Evolutionary conservation across 345 rosid genomes (phyloP).

Genomic region (Ricinus communis): DNA sequence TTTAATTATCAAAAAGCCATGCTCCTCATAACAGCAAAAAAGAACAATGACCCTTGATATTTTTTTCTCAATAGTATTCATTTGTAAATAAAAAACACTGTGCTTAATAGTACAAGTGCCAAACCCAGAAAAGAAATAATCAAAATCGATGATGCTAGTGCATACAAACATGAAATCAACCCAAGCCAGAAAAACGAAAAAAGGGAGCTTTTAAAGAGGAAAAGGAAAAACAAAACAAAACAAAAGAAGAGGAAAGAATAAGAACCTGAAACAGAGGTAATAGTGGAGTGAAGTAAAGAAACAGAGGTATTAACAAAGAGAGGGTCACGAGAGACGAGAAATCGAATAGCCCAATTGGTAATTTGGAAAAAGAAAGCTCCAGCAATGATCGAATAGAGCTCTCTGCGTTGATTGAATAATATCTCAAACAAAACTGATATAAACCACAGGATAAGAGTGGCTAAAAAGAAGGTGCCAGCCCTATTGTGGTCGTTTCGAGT

Average conservation of each 20-base stretch:
- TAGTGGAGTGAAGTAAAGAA: slow-evolving; percentile 80
- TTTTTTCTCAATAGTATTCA: background rate
- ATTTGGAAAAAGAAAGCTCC: slow-evolving; percentile 66
- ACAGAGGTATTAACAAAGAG: slow-evolving; percentile 84
- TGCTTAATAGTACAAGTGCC: background rate
- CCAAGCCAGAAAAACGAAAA: background rate
- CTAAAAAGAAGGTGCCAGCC: slow-evolving; percentile 61
- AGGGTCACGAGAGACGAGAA: slow-evolving; percentile 67
- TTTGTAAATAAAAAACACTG: background rate
- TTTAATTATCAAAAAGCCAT: background rate
- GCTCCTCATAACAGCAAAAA: background rate
- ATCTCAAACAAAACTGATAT: slow-evolving; percentile 80
- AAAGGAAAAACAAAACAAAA: background rate
- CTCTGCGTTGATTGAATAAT: slow-evolving; percentile 50
- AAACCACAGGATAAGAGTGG: slow-evolving; percentile 82
- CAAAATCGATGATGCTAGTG: background rate
- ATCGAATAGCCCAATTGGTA: slow-evolving; percentile 63
- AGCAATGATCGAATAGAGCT: slow-evolving; percentile 50
- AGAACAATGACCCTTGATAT: background rate
- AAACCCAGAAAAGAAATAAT: background rate
- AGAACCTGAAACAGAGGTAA: slow-evolving; percentile 78
- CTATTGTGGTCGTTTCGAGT: slow-evolving; percentile 25
- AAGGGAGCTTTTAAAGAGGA: too few relatives aligned
- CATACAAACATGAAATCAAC: background rate
- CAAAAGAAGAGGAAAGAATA: background rate